Base-by-base conservation (phyloP, 1,284 basidiomycete species). In the Dichomitus squalens region DNA sequence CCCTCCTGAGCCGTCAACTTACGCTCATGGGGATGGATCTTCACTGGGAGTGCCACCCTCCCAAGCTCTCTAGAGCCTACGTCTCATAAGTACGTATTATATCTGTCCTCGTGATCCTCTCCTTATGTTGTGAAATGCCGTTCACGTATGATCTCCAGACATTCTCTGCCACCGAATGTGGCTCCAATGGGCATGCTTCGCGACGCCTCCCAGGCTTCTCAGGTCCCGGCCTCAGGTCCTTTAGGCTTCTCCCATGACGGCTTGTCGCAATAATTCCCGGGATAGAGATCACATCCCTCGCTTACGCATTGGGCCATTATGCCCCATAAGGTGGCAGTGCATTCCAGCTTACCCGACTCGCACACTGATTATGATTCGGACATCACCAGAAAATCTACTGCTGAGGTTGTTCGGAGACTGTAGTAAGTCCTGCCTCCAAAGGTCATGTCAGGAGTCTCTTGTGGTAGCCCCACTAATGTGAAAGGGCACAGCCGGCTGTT, bases 81-180 rank as follows among this genome's bases (percentile, higher is more conserved):
- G 43, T 46, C 55, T 51, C 41, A 50, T 38, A 41, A 58, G 58
- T 63, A 57, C 55, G 55, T 55, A 40, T 48, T 55, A 44, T 40
- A 25, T 11, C 44, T 18, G 27, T 41, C 27, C 58, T 36, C 61
- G 51, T 60, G 58, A 57, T 48, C 40, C 48, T 48, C 27, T 49
- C 16, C 43, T n/a, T 58, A 53, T 58, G 58, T 60, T 51, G 50
- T 49, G 46, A 25, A 27, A 44, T 55, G 20, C 58, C 53, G 56
- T 60, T 58, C 53, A 60, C 51, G 58, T 58, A 56, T 34, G 61
- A 63, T 63, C 61, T 56, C 34, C 58, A 55, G 27, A 9, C 34
- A 41, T 49, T 60, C 53, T 60, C 31, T 49, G 58, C 61, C 56
- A 18, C 58, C 54, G 61, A 60, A 43, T 34, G 46, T 49, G 49